Base-by-base conservation (phyloP, 495 filamentous ascomycete species). In the Echria macrotheca region DNA sequence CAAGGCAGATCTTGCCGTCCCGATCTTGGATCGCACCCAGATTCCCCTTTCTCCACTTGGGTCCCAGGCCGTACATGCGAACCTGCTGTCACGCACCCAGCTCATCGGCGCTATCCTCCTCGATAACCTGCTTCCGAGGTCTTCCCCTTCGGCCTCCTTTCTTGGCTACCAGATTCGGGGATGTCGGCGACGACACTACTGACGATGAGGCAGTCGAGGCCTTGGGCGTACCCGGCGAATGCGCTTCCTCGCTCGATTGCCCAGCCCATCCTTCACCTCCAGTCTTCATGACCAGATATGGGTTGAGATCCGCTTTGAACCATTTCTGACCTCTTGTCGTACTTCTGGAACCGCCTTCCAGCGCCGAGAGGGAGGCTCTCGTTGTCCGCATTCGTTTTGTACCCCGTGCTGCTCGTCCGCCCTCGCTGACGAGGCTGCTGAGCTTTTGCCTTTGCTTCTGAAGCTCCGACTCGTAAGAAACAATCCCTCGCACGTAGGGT, bases 401-500 rank as follows among this genome's bases (percentile, higher is more conserved):
- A 2, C 70, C 76, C 12, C 73, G 76, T 2, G 25, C 72, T 5
- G 17, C 66, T 40, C 61, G 68, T 5, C 71, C 71, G 28, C 71
- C 68, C 21, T 74, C 67, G 29, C 78, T 78, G 14, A 90, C 63
- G 2, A 91, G 58, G 11, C 68, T 79, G 50, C 82, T 82, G 2
- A 87, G 59, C 12, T 74, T 75, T 11, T 80, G 54, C 0, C 90
- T 75, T 52, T 87, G 78, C 52, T 83, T 72, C 41, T 86, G 81
- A 0, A 90, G 74, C 9, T 72, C 73, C 3, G 81, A 67, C 52
- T 96, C 91, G 57, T 86, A 85, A 0, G 80, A 69, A 22, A 89
- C 82, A 54, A 96, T 95, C 8, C 74, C 70, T 15, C 93, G 84
- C 17, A 95, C 76, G 54, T 86, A 96, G 0, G 91, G 91, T 0